Evolutionary conservation across 306 rosid species (phyloP).

Genomic region (Senna siamea): DNA sequence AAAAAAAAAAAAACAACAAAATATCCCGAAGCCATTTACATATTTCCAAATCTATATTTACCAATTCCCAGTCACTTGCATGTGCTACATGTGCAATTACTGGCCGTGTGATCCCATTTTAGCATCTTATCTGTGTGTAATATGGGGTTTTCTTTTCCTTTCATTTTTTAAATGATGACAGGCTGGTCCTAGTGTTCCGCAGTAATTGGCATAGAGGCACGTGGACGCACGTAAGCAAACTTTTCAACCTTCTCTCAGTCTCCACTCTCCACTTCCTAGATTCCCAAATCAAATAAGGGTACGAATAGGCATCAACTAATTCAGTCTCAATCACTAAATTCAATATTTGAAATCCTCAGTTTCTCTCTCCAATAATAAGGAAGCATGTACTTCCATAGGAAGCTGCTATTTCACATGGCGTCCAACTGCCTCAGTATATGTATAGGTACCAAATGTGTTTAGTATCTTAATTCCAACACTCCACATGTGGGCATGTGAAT

Average conservation of each 20-base stretch:
- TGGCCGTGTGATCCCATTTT: slow-evolving; percentile 41
- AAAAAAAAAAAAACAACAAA: no score
- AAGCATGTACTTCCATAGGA: slow-evolving; percentile 54
- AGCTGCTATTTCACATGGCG: slow-evolving; percentile 82
- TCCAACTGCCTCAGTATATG: slow-evolving; percentile 40
- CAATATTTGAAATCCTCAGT: slow-evolving; percentile 28
- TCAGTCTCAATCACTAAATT: neutral
- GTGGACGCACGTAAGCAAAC: slow-evolving; percentile 55
- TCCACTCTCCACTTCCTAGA: slow-evolving; percentile 30
- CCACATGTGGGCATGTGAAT: slow-evolving; percentile 83
- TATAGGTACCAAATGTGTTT: slow-evolving; percentile 32
- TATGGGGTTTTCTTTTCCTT: slow-evolving; percentile 24
- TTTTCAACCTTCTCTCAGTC: slow-evolving; percentile 42
- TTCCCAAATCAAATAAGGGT: slow-evolving; percentile 18
- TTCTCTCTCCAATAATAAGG: slow-evolving; percentile 55
- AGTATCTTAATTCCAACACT: slow-evolving; percentile 39
- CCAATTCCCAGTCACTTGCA: slow-evolving; percentile 39
- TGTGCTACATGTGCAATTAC: slow-evolving; percentile 66
- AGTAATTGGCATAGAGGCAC: slow-evolving; percentile 54
- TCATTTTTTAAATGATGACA: slow-evolving; percentile 40
- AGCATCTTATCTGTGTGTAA: slow-evolving; percentile 39
- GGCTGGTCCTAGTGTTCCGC: slow-evolving; percentile 40
- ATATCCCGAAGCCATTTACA: no score
- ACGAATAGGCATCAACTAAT: slow-evolving; percentile 33
- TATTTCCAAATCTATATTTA: neutral